Percentiles rank a stretch among this genome's conserved stretches.
phyloP scores from a whole-genome alignment of 306 rosid species.

The Carpinus viminea region DNA sequence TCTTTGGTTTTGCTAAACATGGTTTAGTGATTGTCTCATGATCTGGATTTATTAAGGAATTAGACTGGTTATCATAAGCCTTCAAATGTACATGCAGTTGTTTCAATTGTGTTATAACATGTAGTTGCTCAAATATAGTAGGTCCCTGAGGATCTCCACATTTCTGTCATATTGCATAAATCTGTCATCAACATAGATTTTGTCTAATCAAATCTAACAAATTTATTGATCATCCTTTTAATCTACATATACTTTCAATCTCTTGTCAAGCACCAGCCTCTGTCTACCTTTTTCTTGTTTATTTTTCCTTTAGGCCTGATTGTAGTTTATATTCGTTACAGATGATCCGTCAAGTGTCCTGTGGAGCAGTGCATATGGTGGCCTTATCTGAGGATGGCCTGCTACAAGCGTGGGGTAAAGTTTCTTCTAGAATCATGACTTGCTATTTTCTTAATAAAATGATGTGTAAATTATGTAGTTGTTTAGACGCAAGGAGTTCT shows the following conservation, averaged over 20 bases:
- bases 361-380: conserved; percentile 88
- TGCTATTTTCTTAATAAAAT: conserved; percentile 1
- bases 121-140: neutral
- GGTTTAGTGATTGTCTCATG: neutral
- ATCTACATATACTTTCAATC: neutral
- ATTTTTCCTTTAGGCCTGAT: conserved; percentile 15
- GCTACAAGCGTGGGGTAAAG: conserved; percentile 92
- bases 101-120: neutral
- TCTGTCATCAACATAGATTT: neutral
- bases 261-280: conserved; percentile 1
- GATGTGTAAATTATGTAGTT: neutral
- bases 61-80: neutral
- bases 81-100: neutral
- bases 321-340: conserved; percentile 28
- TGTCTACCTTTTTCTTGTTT: conserved; percentile 4
- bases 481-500: too few species aligned
- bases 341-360: conserved; percentile 85
- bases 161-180: neutral
- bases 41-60: neutral
- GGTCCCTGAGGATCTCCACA: neutral
- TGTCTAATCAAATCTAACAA: neutral
- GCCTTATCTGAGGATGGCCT: conserved; percentile 87
- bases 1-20: neutral
- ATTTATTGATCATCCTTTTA: neutral
- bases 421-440: conserved; percentile 21